Conservation (phyloP, 148 eudicot species). For the Chenopodium album region DNA sequence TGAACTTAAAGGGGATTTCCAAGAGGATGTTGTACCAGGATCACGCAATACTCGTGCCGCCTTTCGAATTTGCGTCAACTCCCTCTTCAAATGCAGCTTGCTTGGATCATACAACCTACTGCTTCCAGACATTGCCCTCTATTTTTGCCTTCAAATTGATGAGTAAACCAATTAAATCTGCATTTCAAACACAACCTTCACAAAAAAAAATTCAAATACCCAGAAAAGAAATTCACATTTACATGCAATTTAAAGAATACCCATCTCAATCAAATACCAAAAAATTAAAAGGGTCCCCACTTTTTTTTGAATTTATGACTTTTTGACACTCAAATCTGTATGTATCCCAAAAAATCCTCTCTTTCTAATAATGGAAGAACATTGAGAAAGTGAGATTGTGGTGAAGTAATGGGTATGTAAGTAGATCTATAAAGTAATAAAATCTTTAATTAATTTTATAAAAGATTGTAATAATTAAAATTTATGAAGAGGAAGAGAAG, state of each 20-base stretch:
- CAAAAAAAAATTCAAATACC: not conserved
- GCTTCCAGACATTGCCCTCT: constrained; percentile 34
- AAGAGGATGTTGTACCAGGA: constrained; percentile 91
- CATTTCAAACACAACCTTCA: constrained; percentile 5
- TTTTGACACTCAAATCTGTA: constrained; percentile 4
- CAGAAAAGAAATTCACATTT: constrained; percentile 17
- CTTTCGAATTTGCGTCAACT: constrained; percentile 87
- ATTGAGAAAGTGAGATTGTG: constrained; percentile 18
- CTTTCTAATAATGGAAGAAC: constrained; percentile 32
- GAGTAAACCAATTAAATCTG: constrained; percentile 6
- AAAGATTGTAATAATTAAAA: not conserved
- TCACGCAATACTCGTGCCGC: constrained; percentile 77
- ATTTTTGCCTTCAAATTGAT: not conserved
- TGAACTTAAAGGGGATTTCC: constrained; percentile 79
- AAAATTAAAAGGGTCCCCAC: constrained; percentile 22
- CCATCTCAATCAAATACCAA: constrained; percentile 20
- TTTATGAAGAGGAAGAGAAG: not conserved
- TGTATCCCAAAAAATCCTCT: constrained; percentile 7
- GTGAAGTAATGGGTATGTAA: constrained; percentile 33
- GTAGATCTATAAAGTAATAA: constrained; percentile 26
- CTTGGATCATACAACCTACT: constrained; percentile 70
- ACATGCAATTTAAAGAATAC: constrained; percentile 25
- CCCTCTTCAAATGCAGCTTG: constrained; percentile 88
- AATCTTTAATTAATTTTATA: not conserved
- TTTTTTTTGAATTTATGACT: constrained; percentile 17